These are phyloP conservation scores for Canavalia gladiata DNA, from an alignment of 306 rosid genomes.

Conservation along the genomic window DNA sequence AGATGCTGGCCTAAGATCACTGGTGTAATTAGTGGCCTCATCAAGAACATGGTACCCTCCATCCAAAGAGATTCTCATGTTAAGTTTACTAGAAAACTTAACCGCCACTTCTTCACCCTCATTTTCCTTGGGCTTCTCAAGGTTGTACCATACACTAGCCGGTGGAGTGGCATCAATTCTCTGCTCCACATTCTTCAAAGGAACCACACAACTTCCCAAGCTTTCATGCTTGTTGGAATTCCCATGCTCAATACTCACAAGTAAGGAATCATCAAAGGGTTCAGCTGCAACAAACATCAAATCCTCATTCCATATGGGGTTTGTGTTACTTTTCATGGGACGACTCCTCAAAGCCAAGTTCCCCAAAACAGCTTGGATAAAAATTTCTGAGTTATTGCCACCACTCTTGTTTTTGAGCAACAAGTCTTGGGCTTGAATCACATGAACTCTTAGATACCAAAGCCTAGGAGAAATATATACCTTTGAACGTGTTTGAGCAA, in stretches of 20 bases:
- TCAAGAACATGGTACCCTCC: slow-evolving; percentile 72
- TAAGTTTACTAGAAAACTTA: slow-evolving; percentile 12
- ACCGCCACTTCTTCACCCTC: background rate
- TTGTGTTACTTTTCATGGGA: background rate
- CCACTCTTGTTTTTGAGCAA: slow-evolving; percentile 27
- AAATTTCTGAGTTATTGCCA: slow-evolving; percentile 17
- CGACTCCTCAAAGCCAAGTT: slow-evolving; percentile 46
- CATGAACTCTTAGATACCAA: slow-evolving; percentile 63
- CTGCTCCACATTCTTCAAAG: slow-evolving; percentile 45
- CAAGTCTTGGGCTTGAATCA: slow-evolving; percentile 55
- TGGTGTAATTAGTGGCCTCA: slow-evolving; percentile 58
- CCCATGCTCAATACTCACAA: slow-evolving; percentile 46
- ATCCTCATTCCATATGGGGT: slow-evolving; percentile 56
- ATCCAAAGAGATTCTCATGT: slow-evolving; percentile 59
- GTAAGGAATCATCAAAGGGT: slow-evolving; percentile 57
- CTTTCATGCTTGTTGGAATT: slow-evolving; percentile 39
- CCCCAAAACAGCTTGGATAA: slow-evolving; percentile 50
- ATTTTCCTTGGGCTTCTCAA: slow-evolving; percentile 25
- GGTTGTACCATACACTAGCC: slow-evolving; percentile 43
- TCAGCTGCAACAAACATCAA: slow-evolving; percentile 58
- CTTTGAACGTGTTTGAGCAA: slow-evolving; percentile 39
- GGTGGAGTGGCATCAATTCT: slow-evolving; percentile 43
- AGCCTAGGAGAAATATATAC: slow-evolving; percentile 59
- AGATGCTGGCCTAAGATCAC: slow-evolving; percentile 58
- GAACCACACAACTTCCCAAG: slow-evolving; percentile 51